A percentile compares a stretch with the other conserved stretches of the same genome.
Evolutionary conservation across 495 filamentous ascomycete genomes (phyloP).

Genomic region (Haplographium delicatum): DNA sequence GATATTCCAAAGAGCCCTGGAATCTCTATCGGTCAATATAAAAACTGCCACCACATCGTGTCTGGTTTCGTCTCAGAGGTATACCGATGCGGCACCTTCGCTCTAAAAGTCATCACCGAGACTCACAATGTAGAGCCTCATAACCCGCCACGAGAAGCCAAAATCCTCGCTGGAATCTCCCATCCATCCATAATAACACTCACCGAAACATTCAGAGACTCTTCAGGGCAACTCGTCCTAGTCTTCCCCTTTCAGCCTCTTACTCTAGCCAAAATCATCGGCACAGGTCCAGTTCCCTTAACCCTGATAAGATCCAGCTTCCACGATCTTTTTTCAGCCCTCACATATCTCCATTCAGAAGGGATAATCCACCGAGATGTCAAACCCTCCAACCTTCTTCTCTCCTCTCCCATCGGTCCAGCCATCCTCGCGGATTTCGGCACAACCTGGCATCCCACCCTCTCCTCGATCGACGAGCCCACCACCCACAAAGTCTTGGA

Average conservation of each 20-base stretch:
- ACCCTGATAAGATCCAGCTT: constrained; percentile 45
- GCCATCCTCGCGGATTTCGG: constrained; percentile 87
- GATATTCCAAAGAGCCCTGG: constrained; percentile 27
- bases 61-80: constrained; percentile 80
- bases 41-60: constrained; percentile 60
- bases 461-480: constrained; percentile 57
- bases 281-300: constrained; percentile 37
- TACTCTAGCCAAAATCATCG: constrained; percentile 61
- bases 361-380: constrained; percentile 89
- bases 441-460: constrained; percentile 68
- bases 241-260: constrained; percentile 79
- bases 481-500: constrained; percentile 73
- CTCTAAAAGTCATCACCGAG: constrained; percentile 85
- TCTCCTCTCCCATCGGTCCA: constrained; percentile 60
- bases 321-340: constrained; percentile 63
- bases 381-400: constrained; percentile 85
- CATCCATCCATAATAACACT: constrained; percentile 57
- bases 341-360: constrained; percentile 63
- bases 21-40: constrained; percentile 66
- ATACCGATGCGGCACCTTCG: constrained; percentile 55
- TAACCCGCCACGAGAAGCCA: constrained; percentile 69
- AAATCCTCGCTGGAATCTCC: constrained; percentile 39
- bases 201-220: constrained; percentile 61
- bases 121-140: constrained; percentile 71
- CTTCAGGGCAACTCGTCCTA: constrained; percentile 66